Base-by-base conservation (phyloP, 2,329 filamentous ascomycete species). In the Chaetomiaceae sp. region DNA sequence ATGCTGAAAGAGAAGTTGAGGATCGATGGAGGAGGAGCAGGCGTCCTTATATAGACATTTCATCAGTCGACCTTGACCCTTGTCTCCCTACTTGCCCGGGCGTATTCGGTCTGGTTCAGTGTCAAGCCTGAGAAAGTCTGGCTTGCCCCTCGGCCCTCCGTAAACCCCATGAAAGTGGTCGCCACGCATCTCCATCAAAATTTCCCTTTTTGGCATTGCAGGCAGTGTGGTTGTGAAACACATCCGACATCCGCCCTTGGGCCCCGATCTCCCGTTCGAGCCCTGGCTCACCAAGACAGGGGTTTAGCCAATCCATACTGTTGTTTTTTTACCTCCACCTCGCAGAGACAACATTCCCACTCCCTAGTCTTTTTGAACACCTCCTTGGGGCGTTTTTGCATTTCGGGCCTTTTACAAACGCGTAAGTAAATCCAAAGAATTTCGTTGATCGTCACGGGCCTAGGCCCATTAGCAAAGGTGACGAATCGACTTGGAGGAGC, bases 1-100 rank as follows among this genome's bases (percentile, higher is more conserved):
- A 9, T 5, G 25, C n/a, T 36, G 33, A 20, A 37, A 30, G 36
- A 18, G 25, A 48, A 3, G 1, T 34, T 4, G 34, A 41, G 23
- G n/a, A 18, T 9, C 13, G 33, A 38, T 23, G 20, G 18, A 27
- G 48, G 49, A 25, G 30, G 40, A 34, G 20, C n/a, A 30, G 14
- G 20, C 14, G 16, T 5, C 8, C 11, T 50, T 43, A 25, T 55
- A 55, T 53, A 55, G 33, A 37, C 13, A 9, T 38, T 47, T 23
- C 9, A n/a, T n/a, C n/a, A n/a, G n/a, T n/a, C n/a, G n/a, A n/a
- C n/a, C n/a, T n/a, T n/a, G n/a, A n/a, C n/a, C n/a, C n/a, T n/a
- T n/a, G n/a, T n/a, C n/a, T n/a, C n/a, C n/a, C n/a, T n/a, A 27
- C 25, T 27, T 27, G 25, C 5, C 9, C 25, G 25, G n/a, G 43